Conservation (phyloP, 345 rosid species). For the Raphanus raphanistrum region DNA sequence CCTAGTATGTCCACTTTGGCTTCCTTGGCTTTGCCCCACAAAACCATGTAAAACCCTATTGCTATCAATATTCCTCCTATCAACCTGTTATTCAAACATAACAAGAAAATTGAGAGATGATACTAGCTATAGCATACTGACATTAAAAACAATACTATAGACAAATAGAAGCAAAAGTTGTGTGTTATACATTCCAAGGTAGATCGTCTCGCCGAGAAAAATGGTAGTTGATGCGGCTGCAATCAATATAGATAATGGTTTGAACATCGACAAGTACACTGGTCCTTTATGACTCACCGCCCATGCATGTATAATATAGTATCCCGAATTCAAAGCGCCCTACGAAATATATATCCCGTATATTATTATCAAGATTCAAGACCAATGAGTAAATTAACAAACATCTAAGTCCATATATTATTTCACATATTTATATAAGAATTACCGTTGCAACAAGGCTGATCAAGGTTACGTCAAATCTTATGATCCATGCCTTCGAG, state of each 20-base stretch:
- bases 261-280: constrained; percentile 45
- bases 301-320: constrained; percentile 38
- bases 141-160: background rate
- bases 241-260: constrained; percentile 45
- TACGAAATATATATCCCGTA: constrained; percentile 3
- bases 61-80: constrained; percentile 69
- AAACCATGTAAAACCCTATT: constrained; percentile 69
- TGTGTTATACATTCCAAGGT: constrained; percentile 39
- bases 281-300: constrained; percentile 46
- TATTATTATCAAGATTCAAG: background rate
- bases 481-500: constrained; percentile 62
- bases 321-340: constrained; percentile 57
- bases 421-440: background rate
- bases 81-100: constrained; percentile 44
- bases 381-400: background rate
- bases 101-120: background rate
- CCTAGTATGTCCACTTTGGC: constrained; percentile 35
- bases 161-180: background rate
- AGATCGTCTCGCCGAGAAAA: constrained; percentile 44
- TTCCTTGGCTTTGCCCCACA: constrained; percentile 87
- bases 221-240: constrained; percentile 40
- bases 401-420: background rate
- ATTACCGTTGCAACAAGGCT: constrained; percentile 40
- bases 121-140: constrained; percentile 1
- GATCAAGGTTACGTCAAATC: constrained; percentile 46